Percentiles rank a stretch among this genome's conserved stretches.
Conservation (phyloP, 106 monocot species). For the Dendrobium huoshanense region DNA sequence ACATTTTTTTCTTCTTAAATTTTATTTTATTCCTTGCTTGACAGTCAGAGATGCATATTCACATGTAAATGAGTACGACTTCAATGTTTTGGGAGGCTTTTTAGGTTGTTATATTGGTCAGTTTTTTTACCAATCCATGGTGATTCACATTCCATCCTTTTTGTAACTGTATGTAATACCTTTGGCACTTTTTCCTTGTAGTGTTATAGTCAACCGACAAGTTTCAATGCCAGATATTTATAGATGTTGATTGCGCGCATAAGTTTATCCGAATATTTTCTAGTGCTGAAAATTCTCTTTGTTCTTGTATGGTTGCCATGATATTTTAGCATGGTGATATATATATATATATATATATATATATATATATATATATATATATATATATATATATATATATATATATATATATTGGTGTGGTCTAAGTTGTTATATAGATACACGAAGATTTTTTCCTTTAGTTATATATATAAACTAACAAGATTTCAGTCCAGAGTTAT, state of each 20-base stretch:
- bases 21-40: not conserved
- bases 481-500: not conserved
- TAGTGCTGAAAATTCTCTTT: not conserved
- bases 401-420: no score
- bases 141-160: not conserved
- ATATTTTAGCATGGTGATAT: no score
- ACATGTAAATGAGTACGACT: not conserved
- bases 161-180: not conserved
- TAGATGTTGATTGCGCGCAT: not conserved
- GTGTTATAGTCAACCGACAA: not conserved
- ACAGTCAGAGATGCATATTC: not conserved
- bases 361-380: no score
- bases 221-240: not conserved
- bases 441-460: not conserved
- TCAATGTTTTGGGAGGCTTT: not conserved
- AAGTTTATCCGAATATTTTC: not conserved
- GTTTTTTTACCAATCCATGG: not conserved
- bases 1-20: not conserved
- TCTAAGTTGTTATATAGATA: not conserved
- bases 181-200: not conserved
- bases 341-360: no score
- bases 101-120: not conserved
- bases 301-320: not conserved
- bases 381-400: no score
- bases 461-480: not conserved